These are phyloP conservation scores for Iris pallida DNA, from an alignment of 116 monocot genomes.

Conservation along the genomic window DNA sequence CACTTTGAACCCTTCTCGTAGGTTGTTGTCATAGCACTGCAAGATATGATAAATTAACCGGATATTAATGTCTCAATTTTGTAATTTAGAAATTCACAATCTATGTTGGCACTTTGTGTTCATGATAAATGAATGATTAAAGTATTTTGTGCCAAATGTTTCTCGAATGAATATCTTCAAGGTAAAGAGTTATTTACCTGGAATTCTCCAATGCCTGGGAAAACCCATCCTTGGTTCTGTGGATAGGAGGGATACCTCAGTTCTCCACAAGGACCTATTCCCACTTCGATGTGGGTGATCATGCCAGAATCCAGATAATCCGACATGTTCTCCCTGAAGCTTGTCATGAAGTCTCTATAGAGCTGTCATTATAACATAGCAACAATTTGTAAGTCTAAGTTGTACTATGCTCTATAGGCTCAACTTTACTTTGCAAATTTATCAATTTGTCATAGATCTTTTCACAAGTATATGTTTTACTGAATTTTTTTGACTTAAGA, in stretches of 20 bases:
- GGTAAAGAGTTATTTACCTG: too few relatives aligned
- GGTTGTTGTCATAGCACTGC: slow-evolving; percentile 54
- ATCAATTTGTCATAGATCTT: slow-evolving; percentile 20
- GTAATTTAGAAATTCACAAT: too few relatives aligned
- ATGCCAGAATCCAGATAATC: slow-evolving; percentile 33
- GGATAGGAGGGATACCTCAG: slow-evolving; percentile 59
- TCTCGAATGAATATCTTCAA: too few relatives aligned
- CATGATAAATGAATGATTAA: too few relatives aligned
- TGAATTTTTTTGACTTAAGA: too few relatives aligned
- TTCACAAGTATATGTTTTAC: too few relatives aligned
- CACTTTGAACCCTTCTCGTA: slow-evolving; percentile 32
- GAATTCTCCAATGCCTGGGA: slow-evolving; percentile 51
- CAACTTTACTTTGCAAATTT: slow-evolving; percentile 20
- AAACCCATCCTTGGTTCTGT: slow-evolving; percentile 33
- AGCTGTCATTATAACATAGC: slow-evolving; percentile 21
- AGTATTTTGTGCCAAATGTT: not conserved
- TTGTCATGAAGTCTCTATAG: slow-evolving; percentile 47
- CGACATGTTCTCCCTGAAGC: slow-evolving; percentile 48
- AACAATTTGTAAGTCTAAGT: not conserved
- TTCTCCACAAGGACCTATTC: slow-evolving; percentile 57
- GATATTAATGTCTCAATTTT: not conserved
- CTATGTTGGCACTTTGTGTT: too few relatives aligned
- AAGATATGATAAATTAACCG: too few relatives aligned
- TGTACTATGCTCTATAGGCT: not conserved
- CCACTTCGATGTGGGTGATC: slow-evolving; percentile 46